A percentile compares a stretch with the other conserved stretches of the same genome.
Evolutionary conservation across 345 rosid genomes (phyloP).

Genomic region (Dipteronia sinensis): DNA sequence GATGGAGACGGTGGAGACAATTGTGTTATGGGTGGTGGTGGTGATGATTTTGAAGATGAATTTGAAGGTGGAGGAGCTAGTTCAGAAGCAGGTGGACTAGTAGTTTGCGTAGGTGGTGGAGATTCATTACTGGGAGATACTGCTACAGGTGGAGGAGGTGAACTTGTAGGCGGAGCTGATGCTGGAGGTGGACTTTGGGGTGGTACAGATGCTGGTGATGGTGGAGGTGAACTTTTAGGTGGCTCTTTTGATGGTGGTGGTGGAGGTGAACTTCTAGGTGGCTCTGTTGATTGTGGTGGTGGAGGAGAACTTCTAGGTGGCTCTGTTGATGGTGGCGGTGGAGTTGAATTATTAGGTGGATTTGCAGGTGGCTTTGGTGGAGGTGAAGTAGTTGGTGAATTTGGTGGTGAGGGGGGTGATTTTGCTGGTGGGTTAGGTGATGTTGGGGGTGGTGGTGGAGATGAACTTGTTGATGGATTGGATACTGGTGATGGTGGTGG

Average conservation of each 20-base stretch:
- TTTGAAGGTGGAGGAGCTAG: conserved; percentile 42
- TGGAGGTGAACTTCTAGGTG: conserved; percentile 36
- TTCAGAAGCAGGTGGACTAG: conserved; percentile 33
- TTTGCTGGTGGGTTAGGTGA: conserved; percentile 26
- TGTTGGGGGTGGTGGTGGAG: conserved; percentile 32
- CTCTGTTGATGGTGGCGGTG: conserved; percentile 26
- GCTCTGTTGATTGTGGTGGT: conserved; percentile 26
- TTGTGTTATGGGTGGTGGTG: conserved; percentile 40
- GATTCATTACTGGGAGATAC: conserved; percentile 27
- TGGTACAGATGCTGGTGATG: conserved; percentile 28
- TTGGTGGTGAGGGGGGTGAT: conserved; percentile 31
- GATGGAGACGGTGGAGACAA: conserved; percentile 44
- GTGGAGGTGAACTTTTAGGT: conserved; percentile 40
- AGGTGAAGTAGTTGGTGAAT: conserved; percentile 29
- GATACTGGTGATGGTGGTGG: conserved; percentile 32
- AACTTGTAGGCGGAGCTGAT: conserved; percentile 24
- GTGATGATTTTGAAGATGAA: conserved; percentile 35
- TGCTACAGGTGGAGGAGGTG: conserved; percentile 31
- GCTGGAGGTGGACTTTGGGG: conserved; percentile 41
- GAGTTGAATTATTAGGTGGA: conserved; percentile 21
- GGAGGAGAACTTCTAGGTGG: conserved; percentile 22
- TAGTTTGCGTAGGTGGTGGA: conserved; percentile 37
- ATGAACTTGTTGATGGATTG: conserved; percentile 19
- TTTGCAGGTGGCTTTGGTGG: conserved; percentile 25
- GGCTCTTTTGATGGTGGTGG: conserved; percentile 28